Evolutionary conservation across 2,329 filamentous ascomycete species (phyloP).

Genomic region (Colletotrichum shisoi): DNA sequence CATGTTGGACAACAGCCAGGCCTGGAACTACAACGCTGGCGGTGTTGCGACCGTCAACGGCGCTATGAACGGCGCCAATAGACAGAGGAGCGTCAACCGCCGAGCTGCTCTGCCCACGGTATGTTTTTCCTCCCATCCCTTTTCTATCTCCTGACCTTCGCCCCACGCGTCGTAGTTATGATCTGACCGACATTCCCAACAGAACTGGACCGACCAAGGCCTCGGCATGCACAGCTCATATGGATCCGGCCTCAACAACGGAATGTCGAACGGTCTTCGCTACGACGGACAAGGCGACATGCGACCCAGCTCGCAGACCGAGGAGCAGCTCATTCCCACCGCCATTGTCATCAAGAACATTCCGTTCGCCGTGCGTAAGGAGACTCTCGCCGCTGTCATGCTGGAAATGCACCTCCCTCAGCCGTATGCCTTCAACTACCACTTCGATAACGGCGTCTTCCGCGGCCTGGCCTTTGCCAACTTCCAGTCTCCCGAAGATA

Average conservation of each 20-base stretch:
- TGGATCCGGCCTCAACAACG: constrained; percentile 44
- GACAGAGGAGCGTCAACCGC: constrained; percentile 64
- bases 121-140: constrained; percentile 48
- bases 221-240: constrained; percentile 55
- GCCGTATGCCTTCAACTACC: constrained; percentile 99
- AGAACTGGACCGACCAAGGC: constrained; percentile 63
- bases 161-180: background rate
- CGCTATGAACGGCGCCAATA: constrained; percentile 69
- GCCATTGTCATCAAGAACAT: constrained; percentile 99
- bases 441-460: constrained; percentile 98
- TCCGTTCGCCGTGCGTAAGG: constrained; percentile 96
- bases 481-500: constrained; percentile 95
- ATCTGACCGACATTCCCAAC: constrained; percentile 18
- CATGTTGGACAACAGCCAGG: constrained; percentile 74
- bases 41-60: constrained; percentile 70
- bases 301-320: constrained; percentile 52
- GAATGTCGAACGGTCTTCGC: constrained; percentile 54
- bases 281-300: constrained; percentile 48
- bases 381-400: constrained; percentile 92
- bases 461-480: constrained; percentile 96
- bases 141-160: background rate
- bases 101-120: constrained; percentile 76
- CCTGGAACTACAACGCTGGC: constrained; percentile 77
- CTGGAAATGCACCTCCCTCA: constrained; percentile 90
- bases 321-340: constrained; percentile 93